phyloP scores from a whole-genome alignment of 2,329 filamentous ascomycete species.

The Neoarthrinium moseri region DNA sequence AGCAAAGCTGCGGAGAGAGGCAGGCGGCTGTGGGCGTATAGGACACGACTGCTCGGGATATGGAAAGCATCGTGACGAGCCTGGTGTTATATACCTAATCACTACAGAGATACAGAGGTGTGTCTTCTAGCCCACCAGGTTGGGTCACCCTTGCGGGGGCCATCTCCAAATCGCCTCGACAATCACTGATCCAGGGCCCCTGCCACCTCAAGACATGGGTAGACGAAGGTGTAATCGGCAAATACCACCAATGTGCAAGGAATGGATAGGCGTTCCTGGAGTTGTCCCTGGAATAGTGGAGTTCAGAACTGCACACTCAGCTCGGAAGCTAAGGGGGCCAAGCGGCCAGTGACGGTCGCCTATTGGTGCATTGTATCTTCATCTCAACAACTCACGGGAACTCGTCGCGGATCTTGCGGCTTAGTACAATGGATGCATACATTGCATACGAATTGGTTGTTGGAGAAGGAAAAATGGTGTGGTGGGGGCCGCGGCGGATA shows the following conservation, averaged over 20 bases:
- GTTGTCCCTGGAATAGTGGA: not conserved
- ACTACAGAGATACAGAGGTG: too few relatives aligned
- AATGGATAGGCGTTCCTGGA: not conserved
- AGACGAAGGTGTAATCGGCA: too few relatives aligned
- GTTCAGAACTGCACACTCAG: not conserved
- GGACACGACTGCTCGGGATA: too few relatives aligned
- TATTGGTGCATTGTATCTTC: not conserved
- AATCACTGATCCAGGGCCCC: too few relatives aligned
- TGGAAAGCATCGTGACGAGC: too few relatives aligned
- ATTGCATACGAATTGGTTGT: not conserved
- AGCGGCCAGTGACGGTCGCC: not conserved
- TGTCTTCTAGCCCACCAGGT: too few relatives aligned
- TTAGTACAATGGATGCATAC: too few relatives aligned
- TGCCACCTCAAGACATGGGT: too few relatives aligned
- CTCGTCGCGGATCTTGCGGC: slow-evolving; percentile 3
- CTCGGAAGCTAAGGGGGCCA: not conserved
- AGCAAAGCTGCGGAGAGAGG: not conserved
- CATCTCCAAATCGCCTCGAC: too few relatives aligned
- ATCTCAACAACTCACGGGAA: not conserved
- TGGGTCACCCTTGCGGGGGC: too few relatives aligned
- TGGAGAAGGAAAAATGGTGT: not conserved
- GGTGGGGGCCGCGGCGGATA: slow-evolving; percentile 1
- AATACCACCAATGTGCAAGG: too few relatives aligned
- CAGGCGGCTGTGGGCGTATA: not conserved
- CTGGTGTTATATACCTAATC: too few relatives aligned